phyloP scores from a whole-genome alignment of 2,329 filamentous ascomycete species.

The Pseudocercospora vitis region DNA sequence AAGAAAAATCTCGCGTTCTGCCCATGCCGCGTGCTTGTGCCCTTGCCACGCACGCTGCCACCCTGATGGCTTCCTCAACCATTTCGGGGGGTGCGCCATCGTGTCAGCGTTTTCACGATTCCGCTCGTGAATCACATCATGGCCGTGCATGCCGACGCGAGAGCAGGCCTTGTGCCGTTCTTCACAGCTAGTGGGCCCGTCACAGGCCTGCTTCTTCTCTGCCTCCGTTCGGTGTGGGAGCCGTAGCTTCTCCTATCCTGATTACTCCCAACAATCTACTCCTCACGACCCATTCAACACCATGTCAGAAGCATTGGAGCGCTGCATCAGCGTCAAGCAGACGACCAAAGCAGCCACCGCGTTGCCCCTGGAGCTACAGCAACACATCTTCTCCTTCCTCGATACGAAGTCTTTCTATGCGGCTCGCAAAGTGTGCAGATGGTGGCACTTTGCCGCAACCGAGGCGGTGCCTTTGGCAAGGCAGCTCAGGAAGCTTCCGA shows the following conservation, averaged over 20 bases:
- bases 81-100: background rate
- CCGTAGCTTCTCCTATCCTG: background rate
- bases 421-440: slow-evolving; percentile 36
- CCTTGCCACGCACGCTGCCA: background rate
- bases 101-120: background rate
- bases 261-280: background rate
- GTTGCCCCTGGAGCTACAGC: slow-evolving; percentile 38
- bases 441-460: slow-evolving; percentile 36
- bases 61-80: background rate
- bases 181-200: background rate
- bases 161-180: background rate
- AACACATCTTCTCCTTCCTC: slow-evolving; percentile 37
- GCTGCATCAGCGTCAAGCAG: slow-evolving; percentile 22
- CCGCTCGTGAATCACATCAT: slow-evolving; percentile 3
- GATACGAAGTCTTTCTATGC: slow-evolving; percentile 37
- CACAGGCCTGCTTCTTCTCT: background rate
- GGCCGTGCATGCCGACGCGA: background rate
- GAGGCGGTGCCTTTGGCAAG: slow-evolving; percentile 33
- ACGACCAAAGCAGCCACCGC: slow-evolving; percentile 27
- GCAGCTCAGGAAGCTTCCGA: slow-evolving; percentile 35
- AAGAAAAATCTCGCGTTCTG: background rate
- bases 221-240: background rate
- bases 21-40: too few relatives aligned
- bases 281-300: background rate
- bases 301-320: slow-evolving; percentile 19